Percentiles rank a stretch among this genome's conserved stretches.
Evolutionary conservation across 2,329 filamentous ascomycete genomes (phyloP).

Genomic region (Chaetomium strumarium): DNA sequence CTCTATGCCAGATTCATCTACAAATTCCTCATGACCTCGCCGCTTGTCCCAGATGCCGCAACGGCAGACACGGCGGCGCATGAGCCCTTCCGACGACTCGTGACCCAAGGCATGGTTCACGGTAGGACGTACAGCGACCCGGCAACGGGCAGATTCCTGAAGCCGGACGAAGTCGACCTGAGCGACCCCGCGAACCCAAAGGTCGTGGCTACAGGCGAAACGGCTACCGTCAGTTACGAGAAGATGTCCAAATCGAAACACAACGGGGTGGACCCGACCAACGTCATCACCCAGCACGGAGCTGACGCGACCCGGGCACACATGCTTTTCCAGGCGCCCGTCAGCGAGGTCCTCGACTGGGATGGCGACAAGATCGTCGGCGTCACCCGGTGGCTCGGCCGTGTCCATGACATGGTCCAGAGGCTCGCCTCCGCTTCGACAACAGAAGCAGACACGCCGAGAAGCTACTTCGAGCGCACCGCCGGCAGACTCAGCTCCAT

Average conservation of each 20-base stretch:
- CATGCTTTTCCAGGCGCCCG: constrained; percentile 82
- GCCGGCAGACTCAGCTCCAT: constrained; percentile 29
- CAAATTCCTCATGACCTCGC: constrained; percentile 66
- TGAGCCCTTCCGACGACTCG: constrained; percentile 76
- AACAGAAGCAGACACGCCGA: constrained; percentile 19
- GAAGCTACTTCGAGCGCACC: constrained; percentile 33
- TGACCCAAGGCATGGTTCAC: constrained; percentile 91
- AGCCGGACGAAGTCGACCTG: constrained; percentile 66
- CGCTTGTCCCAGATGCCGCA: constrained; percentile 38
- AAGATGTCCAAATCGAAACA: constrained; percentile 97
- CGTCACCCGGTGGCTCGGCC: constrained; percentile 71
- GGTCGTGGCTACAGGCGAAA: constrained; percentile 55
- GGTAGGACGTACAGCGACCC: constrained; percentile 78
- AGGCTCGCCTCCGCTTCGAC: constrained; percentile 23
- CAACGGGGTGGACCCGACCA: constrained; percentile 79
- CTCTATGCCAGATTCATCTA: constrained; percentile 87
- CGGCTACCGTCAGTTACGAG: constrained; percentile 63
- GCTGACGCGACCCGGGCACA: constrained; percentile 81
- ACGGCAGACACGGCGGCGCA: constrained; percentile 36
- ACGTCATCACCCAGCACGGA: constrained; percentile 67
- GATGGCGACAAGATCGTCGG: constrained; percentile 77
- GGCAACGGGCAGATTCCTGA: constrained; percentile 67
- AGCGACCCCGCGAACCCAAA: constrained; percentile 49
- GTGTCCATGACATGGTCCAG: constrained; percentile 55
- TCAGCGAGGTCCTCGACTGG: constrained; percentile 81